Conservation (phyloP, 495 filamentous ascomycete species). For the Annulohypoxylon bovei region DNA sequence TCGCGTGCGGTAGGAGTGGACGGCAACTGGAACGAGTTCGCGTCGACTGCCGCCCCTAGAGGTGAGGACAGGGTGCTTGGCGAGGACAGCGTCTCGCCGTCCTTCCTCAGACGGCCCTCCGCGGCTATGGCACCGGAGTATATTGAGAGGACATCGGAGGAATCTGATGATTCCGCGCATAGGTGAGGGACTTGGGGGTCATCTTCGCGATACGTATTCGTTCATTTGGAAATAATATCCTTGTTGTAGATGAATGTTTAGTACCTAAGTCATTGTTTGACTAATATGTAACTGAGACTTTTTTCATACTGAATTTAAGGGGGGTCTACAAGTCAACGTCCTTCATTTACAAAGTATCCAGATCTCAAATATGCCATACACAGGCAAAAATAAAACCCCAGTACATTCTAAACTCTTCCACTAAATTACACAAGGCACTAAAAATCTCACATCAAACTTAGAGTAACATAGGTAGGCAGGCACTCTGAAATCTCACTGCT, state of each 20-base stretch:
- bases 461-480: background rate
- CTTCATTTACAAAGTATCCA: too few relatives aligned
- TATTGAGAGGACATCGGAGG: constrained; percentile 8
- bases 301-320: too few relatives aligned
- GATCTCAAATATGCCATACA: too few relatives aligned
- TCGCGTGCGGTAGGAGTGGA: constrained; percentile 1
- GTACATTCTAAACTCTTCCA: too few relatives aligned
- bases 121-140: background rate
- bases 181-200: background rate
- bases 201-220: background rate
- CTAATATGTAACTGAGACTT: background rate
- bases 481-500: background rate
- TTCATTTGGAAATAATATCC: background rate
- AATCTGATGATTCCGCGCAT: constrained; percentile 34
- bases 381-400: too few relatives aligned
- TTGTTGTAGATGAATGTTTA: background rate
- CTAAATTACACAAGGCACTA: background rate
- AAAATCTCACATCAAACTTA: background rate
- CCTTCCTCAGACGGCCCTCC: constrained; percentile 5
- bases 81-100: constrained; percentile 7
- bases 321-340: too few relatives aligned
- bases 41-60: background rate
- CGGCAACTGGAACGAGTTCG: constrained; percentile 10
- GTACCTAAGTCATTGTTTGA: background rate
- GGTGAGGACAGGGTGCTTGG: background rate